Base-by-base conservation (phyloP, 768 basidiomycete genomes). In the Fibroporia radiculosa region DNA sequence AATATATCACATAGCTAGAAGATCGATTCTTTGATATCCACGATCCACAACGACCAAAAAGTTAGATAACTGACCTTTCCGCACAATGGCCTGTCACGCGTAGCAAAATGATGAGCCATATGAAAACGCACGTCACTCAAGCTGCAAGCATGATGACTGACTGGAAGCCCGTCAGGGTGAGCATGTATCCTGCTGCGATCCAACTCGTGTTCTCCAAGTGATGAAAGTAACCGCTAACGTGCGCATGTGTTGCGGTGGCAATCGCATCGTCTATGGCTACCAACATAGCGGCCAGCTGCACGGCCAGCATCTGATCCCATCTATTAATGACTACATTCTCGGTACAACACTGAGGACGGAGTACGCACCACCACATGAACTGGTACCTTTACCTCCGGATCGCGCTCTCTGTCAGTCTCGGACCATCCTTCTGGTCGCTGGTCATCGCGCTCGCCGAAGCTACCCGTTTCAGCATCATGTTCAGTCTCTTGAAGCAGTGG, bases 191-290 rank as follows among this genome's bases (percentile, higher is more conserved):
- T 0, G 79, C 81, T 3, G 78, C 74, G 23, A 82, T 77, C 79
- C 79, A 82, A 49, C 78, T 79, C 0, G 78, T 78, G 45, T 74
- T 80, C 48, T 81, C 76, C 3, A 82, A 67, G 55, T 78, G 71
- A 5, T 79, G 70, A 4, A 82, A 61, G 49, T 81, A 77, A 53
- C 71, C 63, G 1, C 62, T 62, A 10, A 65, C 63, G 4, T 53
- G 42, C 8, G 62, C 63, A 40, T 62, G 63, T 16, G 62, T 62
- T 3, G 63, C 56, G 4, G 61, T 56, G 25, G 63, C 60, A 33
- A 65, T 62, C 4, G 62, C 63, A 8, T 42, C 38, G 52, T 65
- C 63, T 57, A 65, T 61, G 4, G 62, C 61, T 4, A 59, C 56
- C 13, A 65, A 54, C 37, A 62, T 62, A 3, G 58, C 58, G 19